Conservation (phyloP, 345 rosid species). For the Heritiera littoralis region DNA sequence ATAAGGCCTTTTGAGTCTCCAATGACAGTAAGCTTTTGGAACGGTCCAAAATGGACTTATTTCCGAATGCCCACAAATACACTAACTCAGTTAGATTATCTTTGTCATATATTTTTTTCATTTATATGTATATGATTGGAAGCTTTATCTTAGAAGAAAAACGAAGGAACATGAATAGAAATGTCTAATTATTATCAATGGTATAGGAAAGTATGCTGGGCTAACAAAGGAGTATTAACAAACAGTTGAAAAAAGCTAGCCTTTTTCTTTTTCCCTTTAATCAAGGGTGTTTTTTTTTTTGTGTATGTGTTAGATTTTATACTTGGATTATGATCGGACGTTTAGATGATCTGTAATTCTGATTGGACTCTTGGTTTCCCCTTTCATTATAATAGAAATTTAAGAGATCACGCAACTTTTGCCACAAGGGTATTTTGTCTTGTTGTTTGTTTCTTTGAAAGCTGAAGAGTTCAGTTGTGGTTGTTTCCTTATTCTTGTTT, state of each 20-base stretch:
- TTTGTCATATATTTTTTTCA: background rate
- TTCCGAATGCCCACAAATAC: too few relatives aligned
- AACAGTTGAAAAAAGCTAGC: background rate
- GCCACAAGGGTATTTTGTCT: background rate
- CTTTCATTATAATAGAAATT: background rate
- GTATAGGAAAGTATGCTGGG: background rate
- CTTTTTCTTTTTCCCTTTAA: background rate
- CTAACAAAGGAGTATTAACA: background rate
- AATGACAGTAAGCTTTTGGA: background rate
- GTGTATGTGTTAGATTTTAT: background rate
- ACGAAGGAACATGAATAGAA: background rate
- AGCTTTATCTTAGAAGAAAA: background rate
- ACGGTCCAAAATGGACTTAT: too few relatives aligned
- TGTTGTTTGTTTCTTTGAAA: conserved; percentile 4
- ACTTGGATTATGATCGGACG: background rate
- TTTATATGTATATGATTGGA: background rate
- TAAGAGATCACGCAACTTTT: background rate
- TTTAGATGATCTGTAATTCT: background rate
- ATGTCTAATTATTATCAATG: background rate
- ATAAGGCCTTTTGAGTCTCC: background rate
- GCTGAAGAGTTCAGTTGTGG: background rate
- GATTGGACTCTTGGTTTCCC: background rate
- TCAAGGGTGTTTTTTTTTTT: background rate
- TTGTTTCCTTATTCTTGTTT: background rate
- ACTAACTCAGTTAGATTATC: background rate